Evolutionary conservation across 2,329 filamentous ascomycete species (phyloP).

Genomic region (Cercospora sp.): DNA sequence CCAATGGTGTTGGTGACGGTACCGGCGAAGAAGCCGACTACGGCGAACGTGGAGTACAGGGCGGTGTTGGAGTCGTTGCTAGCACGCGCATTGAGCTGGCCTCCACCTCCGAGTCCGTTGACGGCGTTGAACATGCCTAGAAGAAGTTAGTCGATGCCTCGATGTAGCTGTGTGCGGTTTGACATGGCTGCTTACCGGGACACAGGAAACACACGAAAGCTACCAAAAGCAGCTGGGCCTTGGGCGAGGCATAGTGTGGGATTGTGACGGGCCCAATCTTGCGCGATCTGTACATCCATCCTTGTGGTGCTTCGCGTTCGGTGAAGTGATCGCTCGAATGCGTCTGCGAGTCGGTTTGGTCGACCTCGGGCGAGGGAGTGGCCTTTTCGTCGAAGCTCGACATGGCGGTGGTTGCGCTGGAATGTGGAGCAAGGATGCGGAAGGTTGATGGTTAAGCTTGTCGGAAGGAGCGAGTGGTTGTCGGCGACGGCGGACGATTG

Average conservation of each 20-base stretch:
- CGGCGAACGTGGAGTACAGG: slow-evolving; percentile 70
- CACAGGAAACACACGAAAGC: slow-evolving; percentile 56
- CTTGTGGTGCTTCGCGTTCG: slow-evolving; percentile 36
- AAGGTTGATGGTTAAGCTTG: background rate
- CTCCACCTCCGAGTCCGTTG: slow-evolving; percentile 53
- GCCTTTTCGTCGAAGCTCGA: slow-evolving; percentile 24
- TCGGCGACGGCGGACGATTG: background rate
- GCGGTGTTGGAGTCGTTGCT: slow-evolving; percentile 69
- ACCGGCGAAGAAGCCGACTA: slow-evolving; percentile 64
- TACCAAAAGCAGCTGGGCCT: slow-evolving; percentile 51
- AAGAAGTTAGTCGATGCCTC: background rate
- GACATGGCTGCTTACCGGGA: slow-evolving; percentile 40
- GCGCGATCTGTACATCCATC: slow-evolving; percentile 50
- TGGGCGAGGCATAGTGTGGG: slow-evolving; percentile 53
- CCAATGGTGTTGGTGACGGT: slow-evolving; percentile 77
- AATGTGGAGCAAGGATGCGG: background rate
- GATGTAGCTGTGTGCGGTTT: background rate
- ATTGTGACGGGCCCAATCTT: slow-evolving; percentile 45
- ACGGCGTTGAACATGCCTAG: slow-evolving; percentile 54
- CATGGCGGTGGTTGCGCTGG: slow-evolving; percentile 9
- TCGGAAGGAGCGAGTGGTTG: background rate
- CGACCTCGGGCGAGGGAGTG: slow-evolving; percentile 20
- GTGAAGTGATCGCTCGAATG: slow-evolving; percentile 17
- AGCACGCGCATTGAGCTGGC: slow-evolving; percentile 48
- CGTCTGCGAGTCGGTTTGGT: slow-evolving; percentile 13